phyloP scores from a whole-genome alignment of 257 asterid species.

The Jaltomata sinuosa region DNA sequence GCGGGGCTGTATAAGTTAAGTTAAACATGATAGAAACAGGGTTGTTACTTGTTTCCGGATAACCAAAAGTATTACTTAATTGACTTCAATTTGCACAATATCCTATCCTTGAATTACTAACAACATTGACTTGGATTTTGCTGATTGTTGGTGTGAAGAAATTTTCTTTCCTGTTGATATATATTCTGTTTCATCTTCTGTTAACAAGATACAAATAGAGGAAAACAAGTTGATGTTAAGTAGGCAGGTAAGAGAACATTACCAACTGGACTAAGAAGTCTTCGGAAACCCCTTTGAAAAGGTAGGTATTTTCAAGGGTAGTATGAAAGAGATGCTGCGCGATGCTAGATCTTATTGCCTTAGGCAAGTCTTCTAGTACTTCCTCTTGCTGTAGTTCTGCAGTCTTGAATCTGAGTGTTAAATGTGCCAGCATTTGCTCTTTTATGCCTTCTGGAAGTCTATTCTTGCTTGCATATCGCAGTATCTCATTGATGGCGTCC shows the following conservation, averaged over 20 bases:
- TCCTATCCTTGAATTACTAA: not conserved
- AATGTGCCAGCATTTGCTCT: constrained; percentile 89
- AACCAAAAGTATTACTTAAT: not conserved
- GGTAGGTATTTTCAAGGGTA: constrained; percentile 58
- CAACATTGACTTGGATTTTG: not conserved
- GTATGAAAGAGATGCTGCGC: constrained; percentile 73
- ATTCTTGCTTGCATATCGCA: constrained; percentile 77
- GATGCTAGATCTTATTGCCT: constrained; percentile 89
- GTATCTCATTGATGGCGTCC: constrained; percentile 58
- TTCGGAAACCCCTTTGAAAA: constrained; percentile 70
- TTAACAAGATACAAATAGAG: not conserved
- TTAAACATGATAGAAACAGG: not conserved
- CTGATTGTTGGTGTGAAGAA: not conserved
- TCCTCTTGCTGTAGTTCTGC: constrained; percentile 90
- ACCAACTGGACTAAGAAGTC: constrained; percentile 85
- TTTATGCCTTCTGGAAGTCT: constrained; percentile 67
- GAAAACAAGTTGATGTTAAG: not conserved
- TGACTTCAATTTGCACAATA: not conserved
- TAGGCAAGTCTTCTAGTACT: constrained; percentile 69
- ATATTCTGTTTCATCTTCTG: not conserved
- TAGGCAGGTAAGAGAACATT: constrained; percentile 10
- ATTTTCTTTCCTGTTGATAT: not conserved
- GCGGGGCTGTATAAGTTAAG: not conserved
- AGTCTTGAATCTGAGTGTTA: constrained; percentile 76
- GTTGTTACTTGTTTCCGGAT: not conserved